Base-by-base conservation (phyloP, 257 asterid genomes). In the Petunia axillaris region DNA sequence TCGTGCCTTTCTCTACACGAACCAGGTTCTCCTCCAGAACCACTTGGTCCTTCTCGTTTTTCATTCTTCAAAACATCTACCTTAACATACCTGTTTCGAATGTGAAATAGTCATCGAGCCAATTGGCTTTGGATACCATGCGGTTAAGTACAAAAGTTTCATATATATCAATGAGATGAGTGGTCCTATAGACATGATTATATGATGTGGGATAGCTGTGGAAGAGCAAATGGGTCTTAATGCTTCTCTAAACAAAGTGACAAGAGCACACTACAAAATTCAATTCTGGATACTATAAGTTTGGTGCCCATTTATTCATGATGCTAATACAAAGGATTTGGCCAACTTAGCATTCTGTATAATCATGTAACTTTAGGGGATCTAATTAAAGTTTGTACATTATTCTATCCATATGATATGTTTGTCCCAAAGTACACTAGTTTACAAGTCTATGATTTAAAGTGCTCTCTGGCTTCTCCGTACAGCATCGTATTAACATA, bases 211-310 rank as follows among this genome's bases (percentile, higher is more conserved):
- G 8, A 48, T 71, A n/a, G 60, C 9, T 35, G 60, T 9, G 43
- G 35, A 71, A 48, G 77, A 48, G 60, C 11, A 71, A 71, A 39
- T 38, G 71, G 71, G 48, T 59, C 38, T 25, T 70, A 46, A 46
- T 71, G 60, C 60, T 11, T 4, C 40, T 48, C 10, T 5, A 35
- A 71, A 35, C 43, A 71, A 71, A 71, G 62, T 25, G 77, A 71
- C 77, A 66, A 25, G 35, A 14, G 13, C 6, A 66, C 48, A 14
- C 6, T 9, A 38, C 60, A 11, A 16, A 71, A 71, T 44, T 71
- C 62, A 71, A 71, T 71, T 2, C 43, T 71, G 59, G 43, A 46
- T 71, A 39, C 43, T 46, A 71, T 25, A 71, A 71, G 35, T 71
- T 50, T 6, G 77, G 60, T 71, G 6, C 77, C 58, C 60, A 10